Evolutionary conservation across 305 asterid species (phyloP).

Genomic region (Plantago coronopus): DNA sequence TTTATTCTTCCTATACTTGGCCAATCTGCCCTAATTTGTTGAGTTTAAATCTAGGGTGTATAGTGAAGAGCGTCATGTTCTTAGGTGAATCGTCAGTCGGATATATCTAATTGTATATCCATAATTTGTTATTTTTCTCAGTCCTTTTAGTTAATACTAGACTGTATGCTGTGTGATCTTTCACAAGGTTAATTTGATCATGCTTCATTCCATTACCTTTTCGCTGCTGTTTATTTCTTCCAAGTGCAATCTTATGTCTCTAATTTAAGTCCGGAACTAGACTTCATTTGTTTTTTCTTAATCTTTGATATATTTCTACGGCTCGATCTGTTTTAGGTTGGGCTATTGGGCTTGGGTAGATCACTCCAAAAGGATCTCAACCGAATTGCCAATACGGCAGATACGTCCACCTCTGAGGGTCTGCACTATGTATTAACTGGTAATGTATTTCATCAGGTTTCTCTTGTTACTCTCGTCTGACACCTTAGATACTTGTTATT

Average conservation of each 20-base stretch:
- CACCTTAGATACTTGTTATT: neutral
- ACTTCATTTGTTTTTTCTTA: conserved; percentile 7
- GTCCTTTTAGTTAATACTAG: neutral
- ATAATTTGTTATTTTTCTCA: neutral
- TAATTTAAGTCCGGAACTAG: neutral
- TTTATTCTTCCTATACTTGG: too few relatives aligned
- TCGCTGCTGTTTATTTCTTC: neutral
- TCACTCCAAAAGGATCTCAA: conserved; percentile 87
- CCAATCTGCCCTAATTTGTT: too few relatives aligned
- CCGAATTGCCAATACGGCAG: conserved; percentile 81
- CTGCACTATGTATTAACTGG: conserved; percentile 87
- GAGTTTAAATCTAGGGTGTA: too few relatives aligned
- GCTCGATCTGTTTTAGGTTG: conserved; percentile 49
- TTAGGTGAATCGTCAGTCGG: too few relatives aligned
- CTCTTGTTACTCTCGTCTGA: conserved; percentile 8
- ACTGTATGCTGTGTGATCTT: neutral
- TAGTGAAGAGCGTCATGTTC: too few relatives aligned
- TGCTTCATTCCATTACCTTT: neutral
- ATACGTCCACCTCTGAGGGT: conserved; percentile 83
- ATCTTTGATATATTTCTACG: conserved; percentile 4
- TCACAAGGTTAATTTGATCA: neutral
- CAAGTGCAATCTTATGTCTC: neutral
- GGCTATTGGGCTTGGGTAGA: conserved; percentile 77
- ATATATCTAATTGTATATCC: too few relatives aligned
- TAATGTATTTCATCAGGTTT: conserved; percentile 25